phyloP scores from a whole-genome alignment of 2,329 filamentous ascomycete species.

The Bipolaris gigantea region DNA sequence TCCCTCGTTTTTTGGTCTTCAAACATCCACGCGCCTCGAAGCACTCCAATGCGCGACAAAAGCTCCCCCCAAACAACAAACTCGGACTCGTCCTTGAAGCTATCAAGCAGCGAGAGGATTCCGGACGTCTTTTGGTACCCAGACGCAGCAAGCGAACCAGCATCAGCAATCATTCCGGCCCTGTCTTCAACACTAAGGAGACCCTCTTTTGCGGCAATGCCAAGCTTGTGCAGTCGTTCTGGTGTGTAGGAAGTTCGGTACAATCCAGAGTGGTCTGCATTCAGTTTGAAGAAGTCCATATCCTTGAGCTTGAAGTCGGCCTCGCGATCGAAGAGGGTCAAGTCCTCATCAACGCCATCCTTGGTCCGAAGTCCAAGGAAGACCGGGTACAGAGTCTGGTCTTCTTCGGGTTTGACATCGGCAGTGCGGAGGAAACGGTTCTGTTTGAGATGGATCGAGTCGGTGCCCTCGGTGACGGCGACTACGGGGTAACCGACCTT shows the following conservation, averaged over 20 bases:
- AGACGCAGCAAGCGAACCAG: slow-evolving; percentile 82
- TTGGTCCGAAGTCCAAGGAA: slow-evolving; percentile 85
- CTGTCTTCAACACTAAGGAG: slow-evolving; percentile 85
- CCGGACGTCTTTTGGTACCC: slow-evolving; percentile 94
- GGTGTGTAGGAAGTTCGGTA: slow-evolving; percentile 89
- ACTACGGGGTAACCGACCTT: slow-evolving; percentile 92
- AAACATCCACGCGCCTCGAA: slow-evolving; percentile 86
- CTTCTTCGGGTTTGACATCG: slow-evolving; percentile 91
- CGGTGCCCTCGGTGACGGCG: slow-evolving; percentile 74
- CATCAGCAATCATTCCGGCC: slow-evolving; percentile 88
- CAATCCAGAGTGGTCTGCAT: slow-evolving; percentile 89
- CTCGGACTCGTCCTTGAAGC: slow-evolving; percentile 78
- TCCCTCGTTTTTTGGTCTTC: slow-evolving; percentile 74
- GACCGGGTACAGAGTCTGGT: slow-evolving; percentile 83
- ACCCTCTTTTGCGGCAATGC: slow-evolving; percentile 78
- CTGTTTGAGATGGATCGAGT: slow-evolving; percentile 83
- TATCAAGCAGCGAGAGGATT: slow-evolving; percentile 79
- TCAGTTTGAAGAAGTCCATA: slow-evolving; percentile 92
- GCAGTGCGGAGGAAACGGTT: slow-evolving; percentile 92
- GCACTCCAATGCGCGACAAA: slow-evolving; percentile 72
- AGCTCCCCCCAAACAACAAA: slow-evolving; percentile 97
- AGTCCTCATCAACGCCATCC: slow-evolving; percentile 75
- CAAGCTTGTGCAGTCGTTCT: slow-evolving; percentile 82
- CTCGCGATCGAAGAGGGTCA: slow-evolving; percentile 74
- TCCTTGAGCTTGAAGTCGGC: slow-evolving; percentile 74